These are phyloP conservation scores for Apiospora marii DNA, from an alignment of 2,329 filamentous ascomycete species.

Conservation along the genomic window DNA sequence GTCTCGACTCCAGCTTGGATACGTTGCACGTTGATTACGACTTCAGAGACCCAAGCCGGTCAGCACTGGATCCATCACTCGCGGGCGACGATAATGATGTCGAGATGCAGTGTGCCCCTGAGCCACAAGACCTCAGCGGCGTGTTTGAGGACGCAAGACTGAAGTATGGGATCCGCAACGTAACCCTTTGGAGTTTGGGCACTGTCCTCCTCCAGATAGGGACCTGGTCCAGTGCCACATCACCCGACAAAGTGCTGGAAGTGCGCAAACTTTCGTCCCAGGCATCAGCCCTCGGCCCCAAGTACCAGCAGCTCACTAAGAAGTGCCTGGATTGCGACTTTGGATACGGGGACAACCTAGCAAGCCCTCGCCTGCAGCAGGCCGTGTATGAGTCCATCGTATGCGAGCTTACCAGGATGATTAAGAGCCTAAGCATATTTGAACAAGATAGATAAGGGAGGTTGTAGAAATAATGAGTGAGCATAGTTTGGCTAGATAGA, in stretches of 20 bases:
- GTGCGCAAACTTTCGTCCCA: not conserved
- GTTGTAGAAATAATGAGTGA: no score
- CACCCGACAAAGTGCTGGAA: not conserved
- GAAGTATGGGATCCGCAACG: not conserved
- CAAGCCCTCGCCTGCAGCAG: not conserved
- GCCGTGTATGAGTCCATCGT: not conserved
- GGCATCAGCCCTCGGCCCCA: not conserved
- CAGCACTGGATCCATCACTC: not conserved
- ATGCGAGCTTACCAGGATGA: not conserved
- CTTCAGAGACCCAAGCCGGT: no score
- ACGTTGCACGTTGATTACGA: no score
- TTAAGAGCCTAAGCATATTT: not conserved
- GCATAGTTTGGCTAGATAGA: no score
- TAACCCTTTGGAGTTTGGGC: not conserved
- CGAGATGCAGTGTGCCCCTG: no score
- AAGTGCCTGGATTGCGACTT: not conserved
- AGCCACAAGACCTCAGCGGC: not conserved
- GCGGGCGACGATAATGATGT: not conserved
- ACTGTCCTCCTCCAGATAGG: not conserved
- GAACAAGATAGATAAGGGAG: no score
- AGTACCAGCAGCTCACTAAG: not conserved
- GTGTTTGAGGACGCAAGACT: not conserved
- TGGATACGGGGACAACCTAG: not conserved
- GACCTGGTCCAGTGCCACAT: not conserved
- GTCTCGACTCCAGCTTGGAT: no score